These are phyloP conservation scores for Ceratobasidium sp. DNA, from an alignment of 1,284 basidiomycete genomes.

Conservation along the genomic window DNA sequence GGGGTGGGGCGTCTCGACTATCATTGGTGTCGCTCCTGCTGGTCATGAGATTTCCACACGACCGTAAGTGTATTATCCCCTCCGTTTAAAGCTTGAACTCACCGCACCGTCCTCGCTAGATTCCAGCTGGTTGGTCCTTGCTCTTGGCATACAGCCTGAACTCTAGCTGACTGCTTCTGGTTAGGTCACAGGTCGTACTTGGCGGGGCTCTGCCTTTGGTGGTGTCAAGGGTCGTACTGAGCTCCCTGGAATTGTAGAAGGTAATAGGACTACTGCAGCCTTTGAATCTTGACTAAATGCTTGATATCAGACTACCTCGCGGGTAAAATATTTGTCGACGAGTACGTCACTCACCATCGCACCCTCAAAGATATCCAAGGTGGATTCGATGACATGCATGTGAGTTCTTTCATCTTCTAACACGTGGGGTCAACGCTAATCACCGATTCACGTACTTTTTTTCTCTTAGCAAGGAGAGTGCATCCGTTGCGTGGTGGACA, in stretches of 20 bases:
- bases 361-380: constrained; percentile 85
- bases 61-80: constrained; percentile 72
- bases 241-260: constrained; percentile 89
- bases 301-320: constrained; percentile 74
- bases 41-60: constrained; percentile 97
- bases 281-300: neutral
- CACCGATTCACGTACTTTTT: constrained; percentile 11
- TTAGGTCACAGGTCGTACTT: constrained; percentile 89
- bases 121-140: constrained; percentile 68
- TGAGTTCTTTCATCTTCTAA: constrained; percentile 63
- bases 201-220: constrained; percentile 97
- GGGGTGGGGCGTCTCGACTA: constrained; percentile 97
- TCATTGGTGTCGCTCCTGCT: constrained; percentile 96
- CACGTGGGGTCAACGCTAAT: neutral
- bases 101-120: constrained; percentile 58
- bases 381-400: constrained; percentile 96
- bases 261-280: constrained; percentile 58
- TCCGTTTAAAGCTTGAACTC: neutral
- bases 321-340: constrained; percentile 85
- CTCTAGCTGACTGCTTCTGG: constrained; percentile 52
- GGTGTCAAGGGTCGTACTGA: constrained; percentile 98
- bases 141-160: constrained; percentile 33
- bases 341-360: constrained; percentile 89
- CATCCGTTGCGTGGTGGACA: constrained; percentile 91
- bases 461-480: constrained; percentile 80